Conservation (phyloP, 306 rosid species). For the Casuarina equisetifolia region DNA sequence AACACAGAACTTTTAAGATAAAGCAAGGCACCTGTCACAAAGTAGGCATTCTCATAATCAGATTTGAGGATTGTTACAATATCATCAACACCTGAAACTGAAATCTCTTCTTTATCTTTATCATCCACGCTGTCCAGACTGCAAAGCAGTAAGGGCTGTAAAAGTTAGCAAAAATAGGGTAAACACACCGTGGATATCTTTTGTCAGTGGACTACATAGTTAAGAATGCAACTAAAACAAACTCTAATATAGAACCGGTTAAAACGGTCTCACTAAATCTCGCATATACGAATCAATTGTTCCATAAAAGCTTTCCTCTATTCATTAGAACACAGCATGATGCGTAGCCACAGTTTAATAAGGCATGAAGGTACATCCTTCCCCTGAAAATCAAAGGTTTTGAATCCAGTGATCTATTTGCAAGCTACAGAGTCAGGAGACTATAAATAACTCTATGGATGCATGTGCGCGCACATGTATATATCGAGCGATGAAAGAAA, state of each 20-base stretch:
- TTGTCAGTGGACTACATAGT: not conserved
- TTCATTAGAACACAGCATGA: not conserved
- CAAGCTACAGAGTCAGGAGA: not conserved
- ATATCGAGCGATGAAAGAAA: not conserved
- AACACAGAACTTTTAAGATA: not conserved
- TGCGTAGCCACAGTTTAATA: not conserved
- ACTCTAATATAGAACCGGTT: not conserved
- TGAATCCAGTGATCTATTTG: not conserved
- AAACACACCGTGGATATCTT: not conserved
- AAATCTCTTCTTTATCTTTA: slow-evolving; percentile 36
- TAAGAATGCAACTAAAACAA: not conserved
- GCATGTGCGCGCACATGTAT: no score
- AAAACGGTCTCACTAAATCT: not conserved
- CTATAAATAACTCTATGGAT: no score
- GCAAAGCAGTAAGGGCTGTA: slow-evolving; percentile 11
- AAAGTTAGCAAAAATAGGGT: not conserved
- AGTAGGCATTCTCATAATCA: slow-evolving; percentile 66
- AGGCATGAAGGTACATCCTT: not conserved
- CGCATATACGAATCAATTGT: not conserved
- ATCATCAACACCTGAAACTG: slow-evolving; percentile 59
- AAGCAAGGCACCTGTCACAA: slow-evolving; percentile 63
- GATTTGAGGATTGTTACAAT: slow-evolving; percentile 54
- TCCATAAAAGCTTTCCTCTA: not conserved
- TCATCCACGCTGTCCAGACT: slow-evolving; percentile 26
- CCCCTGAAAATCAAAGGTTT: not conserved